These are phyloP conservation scores for Pichia sp. DNA, from an alignment of 1,139 yeast species.

Conservation along the genomic window DNA sequence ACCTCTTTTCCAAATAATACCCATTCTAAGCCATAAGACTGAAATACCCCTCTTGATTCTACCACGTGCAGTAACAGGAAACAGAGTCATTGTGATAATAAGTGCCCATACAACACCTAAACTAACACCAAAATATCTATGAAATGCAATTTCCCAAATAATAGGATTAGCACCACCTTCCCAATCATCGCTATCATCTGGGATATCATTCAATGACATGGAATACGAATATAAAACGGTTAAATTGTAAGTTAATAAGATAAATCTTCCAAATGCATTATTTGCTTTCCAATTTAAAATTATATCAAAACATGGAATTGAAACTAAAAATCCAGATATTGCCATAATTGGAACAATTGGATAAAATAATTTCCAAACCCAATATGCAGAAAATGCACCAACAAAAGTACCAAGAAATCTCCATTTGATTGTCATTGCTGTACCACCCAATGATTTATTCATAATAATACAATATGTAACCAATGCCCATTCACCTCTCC, in stretches of 20 bases:
- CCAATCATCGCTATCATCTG: conserved; percentile 42
- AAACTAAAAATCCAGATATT: conserved; percentile 51
- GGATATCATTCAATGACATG: conserved; percentile 50
- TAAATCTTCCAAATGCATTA: conserved; percentile 66
- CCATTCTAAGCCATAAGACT: conserved; percentile 70
- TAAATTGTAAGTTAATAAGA: conserved; percentile 68
- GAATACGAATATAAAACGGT: conserved; percentile 75
- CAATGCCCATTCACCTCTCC: conserved; percentile 84
- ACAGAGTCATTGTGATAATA: conserved; percentile 52
- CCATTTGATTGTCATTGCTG: conserved; percentile 73
- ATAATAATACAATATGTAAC: conserved; percentile 77
- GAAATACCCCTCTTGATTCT: conserved; percentile 61
- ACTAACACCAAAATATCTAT: conserved; percentile 66
- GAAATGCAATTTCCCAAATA: conserved; percentile 72
- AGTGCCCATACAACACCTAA: conserved; percentile 77
- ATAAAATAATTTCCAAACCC: conserved; percentile 52
- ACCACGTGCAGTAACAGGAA: conserved; percentile 72
- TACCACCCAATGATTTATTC: conserved; percentile 85
- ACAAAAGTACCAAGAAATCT: conserved; percentile 68
- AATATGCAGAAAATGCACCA: conserved; percentile 60
- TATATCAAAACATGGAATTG: conserved; percentile 62
- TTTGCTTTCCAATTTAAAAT: conserved; percentile 61
- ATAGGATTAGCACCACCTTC: conserved; percentile 70
- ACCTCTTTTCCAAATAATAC: conserved; percentile 74
- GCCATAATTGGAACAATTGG: conserved; percentile 54